These are phyloP conservation scores for Talaromyces liani DNA, from an alignment of 495 filamentous ascomycete species.

Conservation along the genomic window DNA sequence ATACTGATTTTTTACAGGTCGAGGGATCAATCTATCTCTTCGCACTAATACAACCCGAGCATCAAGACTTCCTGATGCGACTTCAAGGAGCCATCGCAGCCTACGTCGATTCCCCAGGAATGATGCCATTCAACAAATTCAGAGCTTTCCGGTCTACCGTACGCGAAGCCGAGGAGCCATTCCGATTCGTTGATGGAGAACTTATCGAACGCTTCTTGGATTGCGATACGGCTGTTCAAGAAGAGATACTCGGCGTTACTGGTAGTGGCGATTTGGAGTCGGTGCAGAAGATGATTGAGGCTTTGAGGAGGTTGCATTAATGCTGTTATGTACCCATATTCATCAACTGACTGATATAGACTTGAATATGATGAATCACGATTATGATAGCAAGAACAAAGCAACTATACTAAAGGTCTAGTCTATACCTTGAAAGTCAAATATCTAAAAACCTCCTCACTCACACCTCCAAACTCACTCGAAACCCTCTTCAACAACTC, in stretches of 20 bases:
- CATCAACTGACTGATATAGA: not conserved
- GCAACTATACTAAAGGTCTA: not conserved
- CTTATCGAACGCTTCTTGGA: conserved; percentile 81
- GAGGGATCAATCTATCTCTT: conserved; percentile 92
- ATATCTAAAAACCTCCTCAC: not conserved
- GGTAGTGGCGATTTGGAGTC: conserved; percentile 54
- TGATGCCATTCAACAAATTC: conserved; percentile 67
- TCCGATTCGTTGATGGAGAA: conserved; percentile 88
- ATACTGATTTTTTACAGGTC: conserved; percentile 41
- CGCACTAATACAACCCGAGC: conserved; percentile 58
- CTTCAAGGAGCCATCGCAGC: conserved; percentile 67
- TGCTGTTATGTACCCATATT: not conserved
- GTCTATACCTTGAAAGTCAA: not conserved
- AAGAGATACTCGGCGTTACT: conserved; percentile 54
- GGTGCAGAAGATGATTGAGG: conserved; percentile 65
- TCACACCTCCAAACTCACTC: not conserved
- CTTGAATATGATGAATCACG: not conserved
- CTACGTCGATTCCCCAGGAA: conserved; percentile 58
- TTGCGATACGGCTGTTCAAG: conserved; percentile 53
- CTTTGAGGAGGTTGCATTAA: conserved; percentile 63
- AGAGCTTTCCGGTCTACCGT: conserved; percentile 69
- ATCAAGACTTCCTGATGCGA: conserved; percentile 73
- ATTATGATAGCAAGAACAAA: not conserved
- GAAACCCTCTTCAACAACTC: not conserved
- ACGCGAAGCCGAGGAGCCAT: conserved; percentile 66